Evolutionary conservation across 371 early-diverging fungal species (phyloP).

Genomic region (Lichtheimia hyalospora): DNA sequence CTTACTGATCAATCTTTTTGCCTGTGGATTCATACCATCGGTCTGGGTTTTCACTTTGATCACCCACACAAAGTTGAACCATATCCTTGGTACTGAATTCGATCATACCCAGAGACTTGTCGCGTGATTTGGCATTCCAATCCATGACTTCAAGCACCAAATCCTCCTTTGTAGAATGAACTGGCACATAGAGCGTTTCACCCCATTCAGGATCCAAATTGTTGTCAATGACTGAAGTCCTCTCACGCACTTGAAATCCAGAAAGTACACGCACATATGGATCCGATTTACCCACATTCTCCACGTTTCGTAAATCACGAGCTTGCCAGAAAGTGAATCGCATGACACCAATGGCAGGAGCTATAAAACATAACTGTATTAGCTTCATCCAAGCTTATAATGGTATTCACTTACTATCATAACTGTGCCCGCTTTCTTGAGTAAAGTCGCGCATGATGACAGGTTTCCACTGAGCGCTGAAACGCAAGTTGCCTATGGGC

Average conservation of each 20-base stretch:
- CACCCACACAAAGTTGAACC: constrained; percentile 33
- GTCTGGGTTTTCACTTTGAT: constrained; percentile 22
- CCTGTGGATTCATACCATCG: constrained; percentile 28
- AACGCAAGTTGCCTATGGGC: constrained; percentile 33
- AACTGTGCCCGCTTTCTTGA: constrained; percentile 34
- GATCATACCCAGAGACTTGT: constrained; percentile 68
- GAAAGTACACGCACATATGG: constrained; percentile 76
- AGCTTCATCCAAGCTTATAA: not conserved
- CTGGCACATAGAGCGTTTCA: constrained; percentile 71
- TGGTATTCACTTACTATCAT: constrained; percentile 27
- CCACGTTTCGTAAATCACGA: constrained; percentile 66
- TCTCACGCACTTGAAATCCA: constrained; percentile 60
- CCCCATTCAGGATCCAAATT: constrained; percentile 88
- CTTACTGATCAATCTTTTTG: constrained; percentile 32
- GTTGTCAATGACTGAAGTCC: constrained; percentile 69
- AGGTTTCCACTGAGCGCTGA: constrained; percentile 60
- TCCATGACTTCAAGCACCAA: constrained; percentile 79
- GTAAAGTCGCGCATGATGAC: constrained; percentile 43
- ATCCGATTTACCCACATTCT: constrained; percentile 69
- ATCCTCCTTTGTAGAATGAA: constrained; percentile 65
- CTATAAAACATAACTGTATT: constrained; percentile 15
- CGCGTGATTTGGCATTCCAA: constrained; percentile 61
- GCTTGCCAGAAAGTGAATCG: constrained; percentile 76
- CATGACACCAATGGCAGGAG: constrained; percentile 78
- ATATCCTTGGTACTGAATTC: constrained; percentile 43